These are phyloP conservation scores for Candida ficus DNA, from an alignment of 805 yeast genomes.

Conservation along the genomic window DNA sequence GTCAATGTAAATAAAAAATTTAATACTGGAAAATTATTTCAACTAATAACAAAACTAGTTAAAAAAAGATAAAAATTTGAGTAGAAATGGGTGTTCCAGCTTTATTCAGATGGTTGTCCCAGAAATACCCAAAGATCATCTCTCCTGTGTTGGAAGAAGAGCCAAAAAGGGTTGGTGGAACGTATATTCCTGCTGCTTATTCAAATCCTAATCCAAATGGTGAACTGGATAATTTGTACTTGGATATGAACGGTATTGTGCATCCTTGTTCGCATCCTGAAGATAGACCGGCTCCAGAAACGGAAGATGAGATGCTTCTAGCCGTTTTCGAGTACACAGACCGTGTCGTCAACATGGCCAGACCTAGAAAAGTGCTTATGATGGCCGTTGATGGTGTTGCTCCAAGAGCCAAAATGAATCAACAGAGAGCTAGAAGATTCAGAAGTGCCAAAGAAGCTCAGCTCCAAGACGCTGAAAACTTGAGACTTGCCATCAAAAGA, in stretches of 20 bases:
- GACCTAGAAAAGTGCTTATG: conserved; percentile 88
- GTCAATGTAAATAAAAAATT: not conserved
- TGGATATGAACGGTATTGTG: conserved; percentile 98
- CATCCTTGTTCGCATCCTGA: conserved; percentile 99
- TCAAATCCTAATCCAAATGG: conserved; percentile 87
- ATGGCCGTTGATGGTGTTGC: conserved; percentile 99
- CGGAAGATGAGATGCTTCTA: conserved; percentile 94
- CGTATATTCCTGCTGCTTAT: conserved; percentile 60
- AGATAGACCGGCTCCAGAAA: conserved; percentile 90
- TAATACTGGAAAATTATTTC: not conserved
- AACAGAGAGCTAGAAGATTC: conserved; percentile 90
- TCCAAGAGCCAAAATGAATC: conserved; percentile 97
- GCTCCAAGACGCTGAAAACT: conserved; percentile 67
- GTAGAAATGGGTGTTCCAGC: conserved; percentile 90
- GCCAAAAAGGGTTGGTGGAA: conserved; percentile 52
- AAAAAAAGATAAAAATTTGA: not conserved
- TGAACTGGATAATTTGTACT: conserved; percentile 85
- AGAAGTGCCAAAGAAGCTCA: conserved; percentile 88
- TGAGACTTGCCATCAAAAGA: conserved; percentile 33
- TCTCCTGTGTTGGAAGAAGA: conserved; percentile 83
- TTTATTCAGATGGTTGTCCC: conserved; percentile 91
- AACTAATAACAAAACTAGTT: not conserved
- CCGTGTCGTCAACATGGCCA: conserved; percentile 85
- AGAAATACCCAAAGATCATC: conserved; percentile 90
- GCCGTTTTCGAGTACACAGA: conserved; percentile 93